Evolutionary conservation across 2,329 filamentous ascomycete genomes (phyloP), one percentile per base, ranked within the genome.

Genomic region (Blastomyces emzantsi): DNA sequence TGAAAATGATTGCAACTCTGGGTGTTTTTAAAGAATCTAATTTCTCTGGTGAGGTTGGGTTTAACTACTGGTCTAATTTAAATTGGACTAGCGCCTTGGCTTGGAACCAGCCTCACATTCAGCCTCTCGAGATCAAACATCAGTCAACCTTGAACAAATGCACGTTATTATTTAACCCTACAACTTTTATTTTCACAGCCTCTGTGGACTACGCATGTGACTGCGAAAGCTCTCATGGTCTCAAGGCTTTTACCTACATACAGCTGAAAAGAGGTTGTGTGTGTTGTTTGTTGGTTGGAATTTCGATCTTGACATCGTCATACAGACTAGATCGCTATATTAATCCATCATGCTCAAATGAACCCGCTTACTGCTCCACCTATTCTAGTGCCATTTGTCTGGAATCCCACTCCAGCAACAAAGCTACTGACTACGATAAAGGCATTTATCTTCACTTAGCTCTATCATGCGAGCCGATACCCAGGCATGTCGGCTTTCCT

Each of bases 391-490:
- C 28, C 52, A 30, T 30, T 36, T 33, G 25, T 55, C 8, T 33
- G 28, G 28, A 55, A 55, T n/a, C 28, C 52, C 19, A 55, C 28
- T 11, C 52, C 52, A 30, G 52, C 25, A 55, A 55, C 52, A 5
- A 39, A 8, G 2, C 25, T 60, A 19, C 39, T 52, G 41, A 25
- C 19, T 45, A 19, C 47, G 43, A 60, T 63, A 28, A 63, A 63
- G 25, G 25, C 33, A 2, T 36, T 25, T 28, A 54, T 63, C 13
- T 60, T 49, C n/a, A 4, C 43, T 7, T 2, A 13, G 5, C 28
- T 63, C 39, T 63, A 60, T 43, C 56, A 60, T 39, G 41, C 62
- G 30, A 60, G 15, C 56, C 55, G 51, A 30, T 63, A 60, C 41
- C 41, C 41, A 25, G 22, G 17, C 13, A 25, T 63, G 33, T 45